phyloP scores from a whole-genome alignment of 305 asterid species.

The Fraxinus albicans region DNA sequence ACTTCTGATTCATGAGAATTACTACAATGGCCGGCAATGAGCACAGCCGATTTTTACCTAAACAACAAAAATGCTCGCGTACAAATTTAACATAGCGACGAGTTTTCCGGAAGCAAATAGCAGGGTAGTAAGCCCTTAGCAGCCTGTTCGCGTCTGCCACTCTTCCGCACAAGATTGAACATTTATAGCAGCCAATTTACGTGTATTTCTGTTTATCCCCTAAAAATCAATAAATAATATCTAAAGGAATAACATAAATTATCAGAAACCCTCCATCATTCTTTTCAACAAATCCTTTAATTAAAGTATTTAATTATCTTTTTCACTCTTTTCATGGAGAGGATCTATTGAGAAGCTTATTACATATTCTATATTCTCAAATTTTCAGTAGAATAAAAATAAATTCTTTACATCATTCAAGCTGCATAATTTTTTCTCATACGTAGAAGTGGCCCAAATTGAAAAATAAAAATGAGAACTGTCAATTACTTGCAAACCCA shows the following conservation, averaged over 20 bases:
- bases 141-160: conserved; percentile 7
- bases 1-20: not conserved
- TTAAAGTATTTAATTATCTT: conserved; percentile 10
- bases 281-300: conserved; percentile 11
- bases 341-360: conserved; percentile 3
- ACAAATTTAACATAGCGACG: not conserved
- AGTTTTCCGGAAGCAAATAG: not conserved
- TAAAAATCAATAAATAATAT: not conserved
- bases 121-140: not conserved
- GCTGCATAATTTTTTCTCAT: not conserved
- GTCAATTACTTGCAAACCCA: conserved; percentile 22
- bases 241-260: not conserved
- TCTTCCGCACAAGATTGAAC: not conserved
- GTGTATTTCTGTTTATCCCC: conserved; percentile 8
- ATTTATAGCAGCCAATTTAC: conserved; percentile 8
- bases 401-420: not conserved
- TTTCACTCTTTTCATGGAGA: not conserved
- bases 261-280: conserved; percentile 1
- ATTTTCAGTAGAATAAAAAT: conserved; percentile 5
- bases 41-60: not conserved
- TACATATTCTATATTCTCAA: not conserved
- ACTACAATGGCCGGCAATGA: not conserved
- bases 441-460: not conserved
- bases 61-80: not conserved
- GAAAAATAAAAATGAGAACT: conserved; percentile 10